Evolutionary conservation across 2,329 filamentous ascomycete species (phyloP).

Genomic region (Diaporthe citri): DNA sequence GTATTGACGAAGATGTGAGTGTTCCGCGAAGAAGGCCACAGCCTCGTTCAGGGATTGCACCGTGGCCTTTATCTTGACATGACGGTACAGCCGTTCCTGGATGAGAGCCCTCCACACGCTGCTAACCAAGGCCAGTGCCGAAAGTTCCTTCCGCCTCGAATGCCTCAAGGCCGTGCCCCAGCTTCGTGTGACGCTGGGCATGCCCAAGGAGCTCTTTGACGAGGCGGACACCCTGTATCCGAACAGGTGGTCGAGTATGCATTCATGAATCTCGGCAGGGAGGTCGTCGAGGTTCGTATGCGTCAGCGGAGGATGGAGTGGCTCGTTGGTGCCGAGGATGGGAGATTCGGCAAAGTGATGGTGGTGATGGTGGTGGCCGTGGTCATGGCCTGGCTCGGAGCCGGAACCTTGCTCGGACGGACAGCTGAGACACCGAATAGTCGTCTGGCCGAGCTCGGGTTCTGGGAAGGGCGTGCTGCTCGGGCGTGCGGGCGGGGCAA

Average conservation of each 20-base stretch:
- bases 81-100: conserved; percentile 79
- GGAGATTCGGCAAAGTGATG: conserved; percentile 38
- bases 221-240: conserved; percentile 75
- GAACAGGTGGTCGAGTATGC: conserved; percentile 78
- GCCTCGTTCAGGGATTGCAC: conserved; percentile 71
- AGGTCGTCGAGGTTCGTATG: conserved; percentile 63
- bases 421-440: conserved; percentile 56
- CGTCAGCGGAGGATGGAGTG: conserved; percentile 36
- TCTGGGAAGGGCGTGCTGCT: conserved; percentile 73
- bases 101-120: conserved; percentile 75
- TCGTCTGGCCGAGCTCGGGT: conserved; percentile 61
- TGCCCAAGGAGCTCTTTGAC: conserved; percentile 66
- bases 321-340: conserved; percentile 40
- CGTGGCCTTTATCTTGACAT: conserved; percentile 82
- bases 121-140: conserved; percentile 73
- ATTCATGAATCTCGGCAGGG: conserved; percentile 79
- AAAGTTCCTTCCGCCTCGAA: conserved; percentile 75
- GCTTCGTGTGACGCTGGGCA: conserved; percentile 66
- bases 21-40: conserved; percentile 68
- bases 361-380: conserved; percentile 43
- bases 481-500: conserved; percentile 64
- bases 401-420: conserved; percentile 50
- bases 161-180: conserved; percentile 77
- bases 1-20: conserved; percentile 71
- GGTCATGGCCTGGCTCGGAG: conserved; percentile 45